Evolutionary conservation across 225 moss, liverwort and hornwort species (phyloP).

Genomic region (Marchantia paleacea): DNA sequence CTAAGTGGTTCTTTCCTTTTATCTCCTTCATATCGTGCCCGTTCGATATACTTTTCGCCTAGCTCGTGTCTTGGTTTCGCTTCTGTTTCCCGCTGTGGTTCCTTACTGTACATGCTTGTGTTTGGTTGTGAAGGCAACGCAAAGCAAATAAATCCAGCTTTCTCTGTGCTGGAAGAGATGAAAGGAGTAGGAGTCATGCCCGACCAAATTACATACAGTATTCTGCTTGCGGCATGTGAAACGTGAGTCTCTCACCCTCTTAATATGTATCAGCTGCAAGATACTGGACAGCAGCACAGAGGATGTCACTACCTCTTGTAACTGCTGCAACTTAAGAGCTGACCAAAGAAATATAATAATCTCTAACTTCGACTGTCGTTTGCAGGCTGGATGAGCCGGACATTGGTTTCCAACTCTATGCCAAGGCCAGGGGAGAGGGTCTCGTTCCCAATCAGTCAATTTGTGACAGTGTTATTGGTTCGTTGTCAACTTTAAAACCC

Average conservation of each 20-base stretch:
- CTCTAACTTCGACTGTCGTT: background rate
- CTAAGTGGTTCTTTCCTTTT: no score
- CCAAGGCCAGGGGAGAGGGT: conserved; percentile 69
- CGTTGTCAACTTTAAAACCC: background rate
- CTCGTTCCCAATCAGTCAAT: conserved; percentile 75
- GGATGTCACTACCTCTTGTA: no score
- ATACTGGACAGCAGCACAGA: no score
- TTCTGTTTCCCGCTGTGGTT: no score
- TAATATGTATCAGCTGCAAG: no score
- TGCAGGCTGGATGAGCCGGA: conserved; percentile 74
- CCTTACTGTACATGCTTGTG: no score
- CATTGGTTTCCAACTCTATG: conserved; percentile 71
- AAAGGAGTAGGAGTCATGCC: conserved; percentile 54
- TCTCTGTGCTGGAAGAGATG: conserved; percentile 69
- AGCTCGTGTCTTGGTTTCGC: no score
- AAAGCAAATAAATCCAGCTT: conserved; percentile 59
- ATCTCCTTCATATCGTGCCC: no score
- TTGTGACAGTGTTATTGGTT: conserved; percentile 85
- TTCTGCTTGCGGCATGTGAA: conserved; percentile 82
- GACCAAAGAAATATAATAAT: no score
- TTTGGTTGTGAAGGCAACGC: conserved; percentile 54
- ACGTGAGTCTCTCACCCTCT: conserved; percentile 51
- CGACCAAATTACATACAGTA: conserved; percentile 83
- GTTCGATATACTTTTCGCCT: no score
- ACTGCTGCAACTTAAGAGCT: no score